phyloP scores from a whole-genome alignment of 2,329 filamentous ascomycete genomes.

The Elsinoe necatrix region DNA sequence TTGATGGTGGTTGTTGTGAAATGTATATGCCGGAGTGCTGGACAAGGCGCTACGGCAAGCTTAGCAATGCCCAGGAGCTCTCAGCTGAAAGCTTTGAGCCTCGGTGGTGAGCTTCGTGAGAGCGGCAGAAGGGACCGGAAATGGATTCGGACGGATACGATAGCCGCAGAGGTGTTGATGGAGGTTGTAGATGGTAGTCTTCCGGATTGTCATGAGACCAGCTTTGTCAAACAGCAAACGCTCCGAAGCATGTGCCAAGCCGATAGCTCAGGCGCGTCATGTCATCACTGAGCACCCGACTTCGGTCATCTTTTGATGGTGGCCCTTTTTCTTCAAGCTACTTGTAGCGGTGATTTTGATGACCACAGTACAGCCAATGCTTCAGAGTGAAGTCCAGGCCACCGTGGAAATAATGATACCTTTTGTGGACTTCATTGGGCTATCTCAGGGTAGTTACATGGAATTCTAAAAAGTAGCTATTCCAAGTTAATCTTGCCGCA shows the following conservation, averaged over 20 bases:
- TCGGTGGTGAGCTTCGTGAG: neutral
- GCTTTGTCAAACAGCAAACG: conserved; percentile 11
- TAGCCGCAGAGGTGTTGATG: neutral
- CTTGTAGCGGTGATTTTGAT: no score
- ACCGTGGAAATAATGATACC: no score
- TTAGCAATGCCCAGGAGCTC: neutral
- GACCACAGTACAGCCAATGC: no score
- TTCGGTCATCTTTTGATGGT: neutral
- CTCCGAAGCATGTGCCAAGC: conserved; percentile 10
- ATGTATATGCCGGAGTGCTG: neutral
- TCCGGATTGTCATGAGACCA: conserved; percentile 5
- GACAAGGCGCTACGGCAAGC: conserved; percentile 8
- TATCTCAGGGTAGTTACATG: no score
- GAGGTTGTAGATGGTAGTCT: neutral
- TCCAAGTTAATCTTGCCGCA: no score
- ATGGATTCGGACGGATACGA: conserved; percentile 1
- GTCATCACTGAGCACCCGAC: neutral
- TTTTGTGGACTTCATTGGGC: no score
- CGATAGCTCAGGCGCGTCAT: neutral
- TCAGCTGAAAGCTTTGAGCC: neutral
- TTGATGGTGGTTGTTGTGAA: neutral
- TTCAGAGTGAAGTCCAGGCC: no score
- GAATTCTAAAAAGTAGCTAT: no score
- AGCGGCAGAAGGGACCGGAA: neutral
- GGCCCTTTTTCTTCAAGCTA: no score